Evolutionary conservation across 768 basidiomycete species (phyloP).

Genomic region (Mycena sanguinolenta): DNA sequence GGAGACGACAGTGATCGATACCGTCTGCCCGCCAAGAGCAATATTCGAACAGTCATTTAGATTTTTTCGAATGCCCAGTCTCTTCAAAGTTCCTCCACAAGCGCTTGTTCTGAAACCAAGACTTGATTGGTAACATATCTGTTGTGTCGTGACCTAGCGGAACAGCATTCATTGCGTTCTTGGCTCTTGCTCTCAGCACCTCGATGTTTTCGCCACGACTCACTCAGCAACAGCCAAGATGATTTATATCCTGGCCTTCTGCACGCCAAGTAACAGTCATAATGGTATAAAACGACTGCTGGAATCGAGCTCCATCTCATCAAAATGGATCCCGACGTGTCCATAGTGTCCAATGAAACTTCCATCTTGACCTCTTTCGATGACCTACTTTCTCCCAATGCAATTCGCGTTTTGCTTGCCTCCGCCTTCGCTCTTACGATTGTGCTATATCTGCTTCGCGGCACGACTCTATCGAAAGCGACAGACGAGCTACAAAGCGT

Average conservation of each 20-base stretch:
- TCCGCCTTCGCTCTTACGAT: neutral
- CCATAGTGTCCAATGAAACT: constrained; percentile 15
- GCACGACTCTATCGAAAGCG: neutral
- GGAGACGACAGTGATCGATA: too few species aligned
- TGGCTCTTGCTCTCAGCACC: neutral
- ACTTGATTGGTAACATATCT: too few species aligned
- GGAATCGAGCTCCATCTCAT: neutral
- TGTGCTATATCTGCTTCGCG: neutral
- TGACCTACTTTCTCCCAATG: constrained; percentile 7
- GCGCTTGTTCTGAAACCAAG: too few species aligned
- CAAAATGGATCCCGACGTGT: constrained; percentile 10
- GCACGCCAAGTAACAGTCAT: neutral
- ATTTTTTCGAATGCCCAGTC: too few species aligned
- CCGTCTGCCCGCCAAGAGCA: neutral
- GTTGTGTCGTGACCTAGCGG: too few species aligned
- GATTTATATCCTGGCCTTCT: neutral
- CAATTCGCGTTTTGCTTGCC: neutral
- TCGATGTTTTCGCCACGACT: too few species aligned
- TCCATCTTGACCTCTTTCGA: constrained; percentile 20
- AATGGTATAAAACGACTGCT: constrained; percentile 4
- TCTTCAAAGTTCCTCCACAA: too few species aligned
- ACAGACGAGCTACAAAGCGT: neutral
- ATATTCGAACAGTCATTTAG: neutral
- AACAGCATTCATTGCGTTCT: too few species aligned
- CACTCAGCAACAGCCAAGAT: neutral